Percentiles rank a stretch among this genome's conserved stretches.
Conservation (phyloP, 306 rosid genomes). For the Sindora glabra region DNA sequence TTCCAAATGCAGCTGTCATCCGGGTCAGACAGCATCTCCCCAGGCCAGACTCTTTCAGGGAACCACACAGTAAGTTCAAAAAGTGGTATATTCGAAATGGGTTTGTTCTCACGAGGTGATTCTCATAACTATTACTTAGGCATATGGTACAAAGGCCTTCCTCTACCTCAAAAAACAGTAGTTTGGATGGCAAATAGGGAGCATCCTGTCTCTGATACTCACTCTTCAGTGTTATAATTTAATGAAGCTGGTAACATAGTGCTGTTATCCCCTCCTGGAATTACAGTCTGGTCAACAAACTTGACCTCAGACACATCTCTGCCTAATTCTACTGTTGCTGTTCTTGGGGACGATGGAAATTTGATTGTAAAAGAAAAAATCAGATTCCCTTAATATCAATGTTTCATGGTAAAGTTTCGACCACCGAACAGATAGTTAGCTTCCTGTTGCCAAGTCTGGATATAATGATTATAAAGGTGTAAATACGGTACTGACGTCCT, state of each 20-base stretch:
- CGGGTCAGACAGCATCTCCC: slow-evolving; percentile 1
- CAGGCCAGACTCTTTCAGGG: slow-evolving; percentile 14
- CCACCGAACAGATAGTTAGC: slow-evolving; percentile 36
- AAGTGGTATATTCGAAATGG: slow-evolving; percentile 15
- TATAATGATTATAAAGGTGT: slow-evolving; percentile 8
- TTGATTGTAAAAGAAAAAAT: slow-evolving; percentile 6
- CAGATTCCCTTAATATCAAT: too few species aligned
- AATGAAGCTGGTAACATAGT: slow-evolving; percentile 9
- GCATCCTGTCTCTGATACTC: slow-evolving; percentile 24
- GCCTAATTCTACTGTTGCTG: neutral
- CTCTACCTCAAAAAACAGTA: neutral
- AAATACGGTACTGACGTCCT: neutral
- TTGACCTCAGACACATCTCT: neutral
- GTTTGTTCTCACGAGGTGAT: slow-evolving; percentile 18
- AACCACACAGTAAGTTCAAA: slow-evolving; percentile 8
- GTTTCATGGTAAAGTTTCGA: slow-evolving; percentile 37
- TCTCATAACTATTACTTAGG: slow-evolving; percentile 17
- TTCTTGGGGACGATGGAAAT: slow-evolving; percentile 23
- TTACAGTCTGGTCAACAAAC: slow-evolving; percentile 19
- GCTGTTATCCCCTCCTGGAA: neutral
- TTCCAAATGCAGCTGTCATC: neutral
- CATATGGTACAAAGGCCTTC: slow-evolving; percentile 29
- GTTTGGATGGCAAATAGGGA: slow-evolving; percentile 39
- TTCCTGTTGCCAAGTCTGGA: slow-evolving; percentile 26
- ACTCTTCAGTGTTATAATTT: slow-evolving; percentile 6